Evolutionary conservation across 2,329 filamentous ascomycete species (phyloP), one percentile per base, ranked within the genome.

Genomic region (Ophiostoma ulmi): DNA sequence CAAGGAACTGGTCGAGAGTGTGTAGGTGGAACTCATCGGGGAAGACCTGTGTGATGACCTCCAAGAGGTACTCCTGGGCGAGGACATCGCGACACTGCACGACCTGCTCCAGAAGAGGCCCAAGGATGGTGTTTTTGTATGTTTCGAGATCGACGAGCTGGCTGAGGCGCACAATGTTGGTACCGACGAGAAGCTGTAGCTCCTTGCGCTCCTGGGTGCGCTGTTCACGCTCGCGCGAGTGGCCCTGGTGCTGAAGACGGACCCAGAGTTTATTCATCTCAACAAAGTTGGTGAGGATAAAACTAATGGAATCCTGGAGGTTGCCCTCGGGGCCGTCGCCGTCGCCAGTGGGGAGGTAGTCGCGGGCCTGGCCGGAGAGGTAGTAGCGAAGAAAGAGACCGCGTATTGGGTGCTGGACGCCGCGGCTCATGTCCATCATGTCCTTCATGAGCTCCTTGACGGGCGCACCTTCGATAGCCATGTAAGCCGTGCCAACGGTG

Each of bases 181-280:
- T 98, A 70, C 95, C 95, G 1, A 99, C 95, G 10, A 99, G 86
- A 73, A 99, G 84, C 82, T 99, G 95, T 70, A 99, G 84, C 82
- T 99, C 96, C 79, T 96, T 94, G 76, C 95, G 87, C 82, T 99
- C 95, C 77, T 95, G 93, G 71, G 93, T 97, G 76, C 95, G 87
- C 81, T 96, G 90, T 74, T 99, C 95, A 69, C 95, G 86, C 80
- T 99, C 95, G 76, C 94, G 87, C 55, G 95, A 99, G 78, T 97
- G 95, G 36, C 95, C 95, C 79, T 99, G 95, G 80, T 99, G 95
- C 79, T 99, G 95, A 77, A 98, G 83, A 63, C 95, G 90, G 73
- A 99, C 95, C 95, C 95, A 99, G 44, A 99, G 86, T 85, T 99
- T 99, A 83, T 99, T 99, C 95, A 99, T 99, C 82, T 99, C 95